Evolutionary conservation across 2,329 filamentous ascomycete species (phyloP).

Genomic region (Botrytis elliptica): DNA sequence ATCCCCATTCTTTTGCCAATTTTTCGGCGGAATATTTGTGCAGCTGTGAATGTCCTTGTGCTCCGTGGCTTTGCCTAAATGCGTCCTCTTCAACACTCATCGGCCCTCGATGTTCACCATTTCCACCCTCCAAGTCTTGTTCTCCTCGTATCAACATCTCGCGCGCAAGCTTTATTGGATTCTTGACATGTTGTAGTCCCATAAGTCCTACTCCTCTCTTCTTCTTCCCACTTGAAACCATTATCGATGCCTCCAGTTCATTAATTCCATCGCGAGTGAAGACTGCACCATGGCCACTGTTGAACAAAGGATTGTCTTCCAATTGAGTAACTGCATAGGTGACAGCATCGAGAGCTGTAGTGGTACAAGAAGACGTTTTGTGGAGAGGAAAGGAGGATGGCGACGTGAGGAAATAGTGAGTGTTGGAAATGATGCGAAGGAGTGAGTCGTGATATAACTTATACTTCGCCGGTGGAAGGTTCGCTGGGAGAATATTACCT

Average conservation of each 20-base stretch:
- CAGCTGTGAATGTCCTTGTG: slow-evolving; percentile 69
- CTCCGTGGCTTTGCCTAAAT: slow-evolving; percentile 36
- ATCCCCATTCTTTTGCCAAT: slow-evolving; percentile 65
- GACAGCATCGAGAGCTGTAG: slow-evolving; percentile 66
- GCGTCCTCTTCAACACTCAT: slow-evolving; percentile 23
- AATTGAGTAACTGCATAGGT: slow-evolving; percentile 72
- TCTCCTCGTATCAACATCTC: slow-evolving; percentile 69
- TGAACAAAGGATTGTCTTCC: slow-evolving; percentile 81
- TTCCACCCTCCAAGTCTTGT: slow-evolving; percentile 52
- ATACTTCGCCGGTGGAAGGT: slow-evolving; percentile 58
- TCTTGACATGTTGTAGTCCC: slow-evolving; percentile 70
- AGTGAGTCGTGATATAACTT: slow-evolving; percentile 59
- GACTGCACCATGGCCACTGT: slow-evolving; percentile 79
- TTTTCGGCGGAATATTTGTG: slow-evolving; percentile 66
- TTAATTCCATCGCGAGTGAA: slow-evolving; percentile 81
- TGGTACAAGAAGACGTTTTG: slow-evolving; percentile 41
- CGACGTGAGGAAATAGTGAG: slow-evolving; percentile 47
- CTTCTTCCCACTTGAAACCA: slow-evolving; percentile 70
- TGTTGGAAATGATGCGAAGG: slow-evolving; percentile 56
- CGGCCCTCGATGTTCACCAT: slow-evolving; percentile 39
- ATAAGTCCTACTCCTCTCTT: slow-evolving; percentile 80
- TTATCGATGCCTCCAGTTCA: slow-evolving; percentile 83
- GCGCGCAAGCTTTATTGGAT: slow-evolving; percentile 73
- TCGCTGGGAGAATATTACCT: slow-evolving; percentile 63
- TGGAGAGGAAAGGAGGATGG: slow-evolving; percentile 57